Base-by-base conservation (phyloP, 257 asterid genomes). In the Nicotiana noctiflora region DNA sequence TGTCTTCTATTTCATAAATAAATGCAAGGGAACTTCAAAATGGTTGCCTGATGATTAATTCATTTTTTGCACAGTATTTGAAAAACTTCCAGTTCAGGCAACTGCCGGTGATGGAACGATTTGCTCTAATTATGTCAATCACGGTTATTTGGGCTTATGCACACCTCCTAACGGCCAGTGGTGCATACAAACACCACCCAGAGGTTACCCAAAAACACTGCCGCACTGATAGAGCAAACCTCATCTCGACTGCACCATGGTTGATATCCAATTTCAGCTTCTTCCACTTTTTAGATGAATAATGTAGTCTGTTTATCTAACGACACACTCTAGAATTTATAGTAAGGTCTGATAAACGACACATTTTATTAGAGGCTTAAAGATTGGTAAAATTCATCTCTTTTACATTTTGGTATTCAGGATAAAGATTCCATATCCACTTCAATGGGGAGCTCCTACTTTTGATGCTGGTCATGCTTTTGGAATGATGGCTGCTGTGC, bases 391-490 rank as follows among this genome's bases (percentile, higher is more conserved):
- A 70, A 70, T 68, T 68, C 3, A 80, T 66, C 21, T 15, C 62
- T 44, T 25, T 32, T 11, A 44, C 56, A 59, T 32, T 79, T 64
- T 49, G 63, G 11, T 61, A 25, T 79, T 83, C 81, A 95, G 99
- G 99, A 89, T 93, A 84, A 95, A 93, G 85, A 90, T 95, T 82
- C 98, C 99, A 23, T 93, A 92, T 60, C 98, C 98, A 14, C 99
- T 93, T 83, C 96, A 95, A 81, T 95, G 99, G 99, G 97, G 99
- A 4, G 97, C 99, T 23, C 99, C 99, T 76, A 92, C 97, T 60
- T 95, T 95, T 80, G 91, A 92, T 81, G 99, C 99, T 27, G 99
- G 99, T 76, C 99, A 93, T 89, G 89, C 97, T 17, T 95, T 95
- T 80, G 99, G 98, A 83, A 95, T 95, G 99, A 95, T 95, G 98